Base-by-base conservation (phyloP, 192 early-diverging fungal genomes). In the Lobosporangium transversale region DNA sequence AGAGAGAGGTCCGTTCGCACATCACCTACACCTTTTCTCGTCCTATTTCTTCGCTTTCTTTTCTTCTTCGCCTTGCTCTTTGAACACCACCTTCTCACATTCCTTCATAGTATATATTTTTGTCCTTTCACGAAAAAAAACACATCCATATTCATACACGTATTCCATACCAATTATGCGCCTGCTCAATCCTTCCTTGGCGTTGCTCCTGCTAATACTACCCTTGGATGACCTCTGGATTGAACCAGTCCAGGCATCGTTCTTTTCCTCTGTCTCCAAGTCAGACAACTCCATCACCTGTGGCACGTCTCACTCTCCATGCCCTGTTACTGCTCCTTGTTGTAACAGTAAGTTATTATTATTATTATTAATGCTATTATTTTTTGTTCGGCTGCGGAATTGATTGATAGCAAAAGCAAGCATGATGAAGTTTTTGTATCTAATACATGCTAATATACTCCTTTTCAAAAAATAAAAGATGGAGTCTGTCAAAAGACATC, bases 401-500 rank as follows among this genome's bases (percentile, higher is more conserved):
- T n/a, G n/a, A n/a, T n/a, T n/a, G n/a, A n/a, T n/a, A n/a, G 44
- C 14, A 29, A 33, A 10, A 6, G 45, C 4, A 31, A 18, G 20
- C 6, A 5, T 27, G 31, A 49, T 24, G 51, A 33, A 23, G 23
- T 4, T 15, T 1, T n/a, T n/a, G n/a, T n/a, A n/a, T n/a, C n/a
- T n/a, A n/a, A n/a, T n/a, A n/a, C n/a, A n/a, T n/a, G n/a, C n/a
- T n/a, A n/a, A n/a, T n/a, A n/a, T n/a, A n/a, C n/a, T n/a, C n/a
- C n/a, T n/a, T n/a, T n/a, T n/a, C n/a, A 27, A 40, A 31, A 27
- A 44, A 23, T 58, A 24, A 21, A 14, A 76, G 73, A 62, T 14
- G 59, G 59, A 50, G 33, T 45, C 11, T 76, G 73, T 47, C 73
- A 76, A 37, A 61, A 57, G 53, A 67, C 73, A 6, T 67, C 73